These are phyloP conservation scores for Aureobasidium sp. DNA, from an alignment of 2,329 filamentous ascomycete genomes.

Conservation along the genomic window DNA sequence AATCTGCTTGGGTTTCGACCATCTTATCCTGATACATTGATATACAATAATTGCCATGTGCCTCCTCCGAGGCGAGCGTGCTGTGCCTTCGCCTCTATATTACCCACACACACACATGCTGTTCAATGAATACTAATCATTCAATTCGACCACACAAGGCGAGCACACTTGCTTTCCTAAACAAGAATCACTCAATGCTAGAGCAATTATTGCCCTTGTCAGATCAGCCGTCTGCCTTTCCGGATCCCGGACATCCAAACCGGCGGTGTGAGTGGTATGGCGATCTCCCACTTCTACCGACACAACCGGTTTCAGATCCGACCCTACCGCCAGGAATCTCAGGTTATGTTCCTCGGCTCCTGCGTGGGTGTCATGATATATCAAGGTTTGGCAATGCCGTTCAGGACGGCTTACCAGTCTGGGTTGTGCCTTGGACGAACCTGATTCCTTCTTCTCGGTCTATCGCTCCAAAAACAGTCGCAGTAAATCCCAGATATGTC, in stretches of 20 bases:
- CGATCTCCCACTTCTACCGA: slow-evolving; percentile 5
- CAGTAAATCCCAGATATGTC: background rate
- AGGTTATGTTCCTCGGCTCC: background rate
- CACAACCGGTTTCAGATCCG: slow-evolving; percentile 8
- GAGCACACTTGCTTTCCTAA: background rate
- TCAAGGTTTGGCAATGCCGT: background rate
- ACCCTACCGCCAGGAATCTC: background rate
- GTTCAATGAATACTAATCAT: background rate
- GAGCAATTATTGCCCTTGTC: background rate
- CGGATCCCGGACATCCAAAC: slow-evolving; percentile 9
- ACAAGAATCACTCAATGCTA: background rate
- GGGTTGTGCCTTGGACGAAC: background rate
- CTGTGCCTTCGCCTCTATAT: background rate
- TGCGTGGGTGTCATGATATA: background rate
- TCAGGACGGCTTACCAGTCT: background rate
- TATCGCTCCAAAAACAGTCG: background rate
- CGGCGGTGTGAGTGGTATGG: slow-evolving; percentile 11
- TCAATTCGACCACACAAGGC: background rate
- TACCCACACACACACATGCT: background rate
- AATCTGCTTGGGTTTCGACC: slow-evolving; percentile 5
- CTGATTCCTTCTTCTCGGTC: background rate
- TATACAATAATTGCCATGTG: background rate
- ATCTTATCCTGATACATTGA: background rate
- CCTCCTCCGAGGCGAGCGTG: background rate
- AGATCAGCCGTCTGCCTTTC: slow-evolving; percentile 8